Evolutionary conservation across 2,329 filamentous ascomycete genomes (phyloP).

Genomic region (Plenodomus biglobosus): DNA sequence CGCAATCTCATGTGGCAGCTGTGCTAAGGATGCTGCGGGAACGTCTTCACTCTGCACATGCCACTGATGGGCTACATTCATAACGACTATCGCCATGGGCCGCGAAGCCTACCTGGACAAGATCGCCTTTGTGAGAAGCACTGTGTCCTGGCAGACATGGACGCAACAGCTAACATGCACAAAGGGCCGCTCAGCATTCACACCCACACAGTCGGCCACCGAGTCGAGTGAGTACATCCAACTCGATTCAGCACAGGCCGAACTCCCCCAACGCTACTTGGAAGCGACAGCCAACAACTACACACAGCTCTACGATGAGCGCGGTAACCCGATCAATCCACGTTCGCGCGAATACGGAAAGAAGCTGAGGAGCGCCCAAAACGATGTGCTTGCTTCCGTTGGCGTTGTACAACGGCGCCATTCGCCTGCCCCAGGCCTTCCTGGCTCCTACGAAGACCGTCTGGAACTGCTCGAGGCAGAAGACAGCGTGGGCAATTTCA

Average conservation of each 20-base stretch:
- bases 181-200: constrained; percentile 48
- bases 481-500: constrained; percentile 29
- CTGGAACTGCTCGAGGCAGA: constrained; percentile 36
- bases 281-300: constrained; percentile 31
- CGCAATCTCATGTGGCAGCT: background rate
- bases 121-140: constrained; percentile 36
- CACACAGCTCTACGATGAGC: constrained; percentile 48
- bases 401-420: constrained; percentile 49
- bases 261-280: constrained; percentile 25
- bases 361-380: constrained; percentile 49
- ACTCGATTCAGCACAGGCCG: constrained; percentile 26
- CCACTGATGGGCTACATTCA: background rate
- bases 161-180: constrained; percentile 11
- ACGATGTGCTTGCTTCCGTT: constrained; percentile 51
- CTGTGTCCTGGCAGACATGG: constrained; percentile 10
- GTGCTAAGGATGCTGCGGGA: background rate
- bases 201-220: constrained; percentile 31
- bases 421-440: constrained; percentile 28
- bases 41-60: background rate
- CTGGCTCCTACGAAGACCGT: constrained; percentile 31
- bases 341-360: constrained; percentile 45
- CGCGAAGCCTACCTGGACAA: constrained; percentile 43
- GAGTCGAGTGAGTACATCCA: constrained; percentile 33
- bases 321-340: constrained; percentile 49
- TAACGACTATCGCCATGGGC: constrained; percentile 27